phyloP scores from a whole-genome alignment of 345 rosid genomes.

The Capsella bursapastoris region DNA sequence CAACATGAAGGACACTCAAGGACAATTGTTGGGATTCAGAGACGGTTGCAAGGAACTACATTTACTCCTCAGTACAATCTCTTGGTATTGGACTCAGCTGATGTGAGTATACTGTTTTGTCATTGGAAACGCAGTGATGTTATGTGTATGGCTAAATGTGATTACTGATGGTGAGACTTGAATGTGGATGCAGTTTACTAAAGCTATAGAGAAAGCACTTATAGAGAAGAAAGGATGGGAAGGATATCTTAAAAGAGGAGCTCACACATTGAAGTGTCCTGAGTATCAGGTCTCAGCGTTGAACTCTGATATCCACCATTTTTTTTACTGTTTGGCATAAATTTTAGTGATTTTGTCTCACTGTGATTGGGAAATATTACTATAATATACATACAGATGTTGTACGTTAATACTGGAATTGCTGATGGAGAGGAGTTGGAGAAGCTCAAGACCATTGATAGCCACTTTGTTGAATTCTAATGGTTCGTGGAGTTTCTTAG shows the following conservation, averaged over 20 bases:
- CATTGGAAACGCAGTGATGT: too few species aligned
- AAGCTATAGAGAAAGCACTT: conserved; percentile 62
- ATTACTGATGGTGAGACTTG: conserved; percentile 18
- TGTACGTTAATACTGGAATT: conserved; percentile 74
- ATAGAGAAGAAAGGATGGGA: conserved; percentile 67
- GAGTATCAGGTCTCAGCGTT: conserved; percentile 70
- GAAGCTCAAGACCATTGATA: conserved; percentile 72
- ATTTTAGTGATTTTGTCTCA: not conserved
- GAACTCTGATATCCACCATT: conserved; percentile 6
- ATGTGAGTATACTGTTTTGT: conserved; percentile 51
- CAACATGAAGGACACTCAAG: conserved; percentile 91
- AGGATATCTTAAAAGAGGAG: conserved; percentile 71
- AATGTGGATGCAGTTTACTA: conserved; percentile 56
- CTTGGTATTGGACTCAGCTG: conserved; percentile 73
- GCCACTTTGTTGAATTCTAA: conserved; percentile 58
- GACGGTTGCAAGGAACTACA: conserved; percentile 49
- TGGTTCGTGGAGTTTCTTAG: not conserved
- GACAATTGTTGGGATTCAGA: conserved; percentile 77
- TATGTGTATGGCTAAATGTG: conserved; percentile 1
- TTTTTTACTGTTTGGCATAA: not conserved
- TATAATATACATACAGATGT: conserved; percentile 53
- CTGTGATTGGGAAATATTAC: conserved; percentile 3
- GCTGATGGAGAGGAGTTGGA: conserved; percentile 69
- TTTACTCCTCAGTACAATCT: conserved; percentile 56
- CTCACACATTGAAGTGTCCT: conserved; percentile 63